phyloP scores from a whole-genome alignment of 2,329 filamentous ascomycete genomes.

The Fonsecaea pedrosoi region DNA sequence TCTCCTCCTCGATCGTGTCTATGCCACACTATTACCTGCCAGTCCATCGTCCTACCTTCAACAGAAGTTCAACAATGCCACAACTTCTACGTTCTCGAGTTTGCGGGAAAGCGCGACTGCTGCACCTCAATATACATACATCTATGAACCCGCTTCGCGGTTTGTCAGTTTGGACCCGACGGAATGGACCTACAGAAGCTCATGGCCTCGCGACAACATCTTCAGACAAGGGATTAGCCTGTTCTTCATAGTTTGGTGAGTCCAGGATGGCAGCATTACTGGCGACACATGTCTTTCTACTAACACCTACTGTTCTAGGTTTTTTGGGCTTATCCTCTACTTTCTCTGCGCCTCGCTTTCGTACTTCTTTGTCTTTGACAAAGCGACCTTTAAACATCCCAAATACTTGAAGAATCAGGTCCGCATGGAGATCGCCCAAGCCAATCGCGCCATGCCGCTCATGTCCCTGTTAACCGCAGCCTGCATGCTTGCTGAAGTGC shows the following conservation, averaged over 20 bases:
- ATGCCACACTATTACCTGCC: constrained; percentile 73
- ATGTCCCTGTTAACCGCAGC: constrained; percentile 84
- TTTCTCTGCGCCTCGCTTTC: constrained; percentile 83
- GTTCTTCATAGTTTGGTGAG: constrained; percentile 85
- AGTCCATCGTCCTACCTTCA: constrained; percentile 61
- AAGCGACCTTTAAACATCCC: constrained; percentile 84
- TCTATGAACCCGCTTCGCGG: constrained; percentile 73
- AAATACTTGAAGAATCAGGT: constrained; percentile 97
- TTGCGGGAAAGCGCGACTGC: constrained; percentile 49
- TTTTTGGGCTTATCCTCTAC: constrained; percentile 85
- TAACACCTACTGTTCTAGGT: constrained; percentile 59
- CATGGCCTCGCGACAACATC: constrained; percentile 77
- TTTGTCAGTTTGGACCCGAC: constrained; percentile 74
- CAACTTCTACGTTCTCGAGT: constrained; percentile 62
- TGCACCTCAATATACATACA: constrained; percentile 58
- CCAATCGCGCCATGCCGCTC: constrained; percentile 75
- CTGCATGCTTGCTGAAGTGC: constrained; percentile 81
- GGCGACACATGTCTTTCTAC: not conserved
- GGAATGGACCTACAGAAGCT: constrained; percentile 78
- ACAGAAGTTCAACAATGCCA: constrained; percentile 58
- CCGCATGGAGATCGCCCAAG: constrained; percentile 80
- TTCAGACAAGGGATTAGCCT: constrained; percentile 76
- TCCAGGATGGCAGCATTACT: constrained; percentile 26
- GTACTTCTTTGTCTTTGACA: constrained; percentile 90
- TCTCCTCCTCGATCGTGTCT: constrained; percentile 79